Conservation (phyloP, 2,329 filamentous ascomycete genomes). For the Pestalotiopsis sp. region DNA sequence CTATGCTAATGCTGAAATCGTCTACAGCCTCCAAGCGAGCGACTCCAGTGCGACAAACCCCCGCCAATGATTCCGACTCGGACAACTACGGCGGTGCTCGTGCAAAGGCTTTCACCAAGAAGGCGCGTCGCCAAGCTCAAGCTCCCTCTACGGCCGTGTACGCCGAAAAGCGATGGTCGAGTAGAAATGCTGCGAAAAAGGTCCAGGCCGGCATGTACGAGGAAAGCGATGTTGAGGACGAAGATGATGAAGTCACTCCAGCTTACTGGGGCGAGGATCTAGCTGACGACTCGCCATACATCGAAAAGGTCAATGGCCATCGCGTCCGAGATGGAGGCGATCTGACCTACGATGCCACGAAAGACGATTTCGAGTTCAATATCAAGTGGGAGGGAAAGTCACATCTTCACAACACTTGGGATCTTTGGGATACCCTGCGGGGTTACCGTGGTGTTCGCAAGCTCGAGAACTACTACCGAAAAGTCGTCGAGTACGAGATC, state of each 20-base stretch:
- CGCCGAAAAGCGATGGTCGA: slow-evolving; percentile 89
- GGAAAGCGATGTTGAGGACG: slow-evolving; percentile 68
- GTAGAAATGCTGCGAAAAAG: slow-evolving; percentile 74
- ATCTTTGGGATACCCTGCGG: slow-evolving; percentile 73
- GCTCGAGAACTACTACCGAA: slow-evolving; percentile 93
- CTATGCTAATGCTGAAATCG: slow-evolving; percentile 17
- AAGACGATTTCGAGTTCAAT: slow-evolving; percentile 84
- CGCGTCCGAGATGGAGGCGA: slow-evolving; percentile 71
- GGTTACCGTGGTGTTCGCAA: slow-evolving; percentile 84
- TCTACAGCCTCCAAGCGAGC: slow-evolving; percentile 60
- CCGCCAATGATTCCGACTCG: slow-evolving; percentile 66
- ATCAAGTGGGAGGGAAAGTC: slow-evolving; percentile 98
- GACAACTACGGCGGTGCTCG: slow-evolving; percentile 80
- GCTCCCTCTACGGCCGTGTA: slow-evolving; percentile 67
- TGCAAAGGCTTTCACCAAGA: slow-evolving; percentile 70
- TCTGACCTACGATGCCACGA: slow-evolving; percentile 56
- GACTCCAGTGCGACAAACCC: slow-evolving; percentile 57
- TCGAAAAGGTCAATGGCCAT: slow-evolving; percentile 90
- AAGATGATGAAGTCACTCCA: slow-evolving; percentile 67
- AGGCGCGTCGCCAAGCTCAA: slow-evolving; percentile 71
- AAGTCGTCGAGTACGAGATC: slow-evolving; percentile 78
- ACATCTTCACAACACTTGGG: slow-evolving; percentile 95
- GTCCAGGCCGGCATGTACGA: slow-evolving; percentile 65
- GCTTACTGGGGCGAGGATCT: slow-evolving; percentile 72
- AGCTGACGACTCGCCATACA: slow-evolving; percentile 80